Conservation (phyloP, 805 yeast species). For the Tetrapisispora arboricola region DNA sequence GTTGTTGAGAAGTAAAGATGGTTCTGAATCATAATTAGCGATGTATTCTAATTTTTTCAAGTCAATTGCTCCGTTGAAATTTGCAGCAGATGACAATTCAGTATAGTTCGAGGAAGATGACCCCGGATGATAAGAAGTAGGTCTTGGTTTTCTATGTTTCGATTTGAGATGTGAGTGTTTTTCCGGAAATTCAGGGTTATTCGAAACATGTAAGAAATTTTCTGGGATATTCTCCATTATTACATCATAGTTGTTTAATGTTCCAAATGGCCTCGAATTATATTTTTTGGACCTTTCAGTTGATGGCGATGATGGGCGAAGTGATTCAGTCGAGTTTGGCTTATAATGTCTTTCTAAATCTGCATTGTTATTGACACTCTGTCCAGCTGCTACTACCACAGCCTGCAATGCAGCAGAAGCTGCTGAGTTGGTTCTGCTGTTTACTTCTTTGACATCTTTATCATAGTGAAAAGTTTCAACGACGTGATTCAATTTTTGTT, state of each 20-base stretch:
- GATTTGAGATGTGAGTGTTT: constrained; percentile 12
- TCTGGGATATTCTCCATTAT: background rate
- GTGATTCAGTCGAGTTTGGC: background rate
- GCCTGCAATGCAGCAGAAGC: constrained; percentile 67
- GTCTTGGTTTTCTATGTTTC: constrained; percentile 58
- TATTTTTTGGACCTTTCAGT: background rate
- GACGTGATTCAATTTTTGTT: background rate
- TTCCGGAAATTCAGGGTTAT: background rate
- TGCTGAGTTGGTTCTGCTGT: constrained; percentile 35
- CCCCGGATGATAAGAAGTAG: constrained; percentile 71
- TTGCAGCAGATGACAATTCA: background rate
- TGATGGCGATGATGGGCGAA: background rate
- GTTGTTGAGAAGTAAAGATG: constrained; percentile 7
- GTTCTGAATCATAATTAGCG: constrained; percentile 1
- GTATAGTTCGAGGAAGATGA: constrained; percentile 3
- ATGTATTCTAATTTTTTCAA: background rate
- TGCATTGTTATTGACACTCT: constrained; percentile 8
- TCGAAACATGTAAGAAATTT: background rate
- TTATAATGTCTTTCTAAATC: background rate
- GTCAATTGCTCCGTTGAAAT: background rate
- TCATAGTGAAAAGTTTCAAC: constrained; percentile 7
- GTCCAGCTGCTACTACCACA: constrained; percentile 58
- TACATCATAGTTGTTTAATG: background rate
- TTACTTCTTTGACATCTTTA: constrained; percentile 16
- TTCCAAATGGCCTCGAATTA: background rate